phyloP scores from a whole-genome alignment of 108 stramenopile species.

The Bacterosira constricta region DNA sequence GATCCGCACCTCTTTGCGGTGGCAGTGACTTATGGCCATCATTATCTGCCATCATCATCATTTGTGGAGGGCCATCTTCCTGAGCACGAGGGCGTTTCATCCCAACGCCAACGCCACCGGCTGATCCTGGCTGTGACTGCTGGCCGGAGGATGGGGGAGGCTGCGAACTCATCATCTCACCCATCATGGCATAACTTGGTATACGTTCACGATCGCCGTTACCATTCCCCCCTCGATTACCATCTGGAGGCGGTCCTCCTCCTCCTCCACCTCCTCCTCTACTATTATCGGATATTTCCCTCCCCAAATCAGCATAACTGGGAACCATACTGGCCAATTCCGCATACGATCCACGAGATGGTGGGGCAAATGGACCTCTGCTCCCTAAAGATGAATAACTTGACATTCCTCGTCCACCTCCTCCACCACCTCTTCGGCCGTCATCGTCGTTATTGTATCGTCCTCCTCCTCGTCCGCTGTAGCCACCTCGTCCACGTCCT shows the following conservation, averaged over 20 bases:
- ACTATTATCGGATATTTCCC: not conserved
- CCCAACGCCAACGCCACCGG: not conserved
- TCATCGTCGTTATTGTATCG: not conserved
- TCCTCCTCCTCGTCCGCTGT: not conserved
- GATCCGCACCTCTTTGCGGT: no score
- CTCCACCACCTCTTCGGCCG: slow-evolving; percentile 4
- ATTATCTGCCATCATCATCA: no score
- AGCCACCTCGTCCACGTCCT: not conserved
- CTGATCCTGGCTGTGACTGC: not conserved
- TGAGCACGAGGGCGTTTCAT: slow-evolving; percentile 2
- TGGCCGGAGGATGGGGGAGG: not conserved
- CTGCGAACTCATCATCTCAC: slow-evolving; percentile 5
- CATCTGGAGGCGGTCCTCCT: not conserved
- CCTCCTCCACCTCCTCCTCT: not conserved
- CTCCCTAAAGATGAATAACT: not conserved
- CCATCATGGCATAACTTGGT: slow-evolving; percentile 6
- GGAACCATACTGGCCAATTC: not conserved
- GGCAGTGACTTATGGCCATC: no score
- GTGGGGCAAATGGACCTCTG: not conserved
- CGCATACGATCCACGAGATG: not conserved
- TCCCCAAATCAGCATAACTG: slow-evolving; percentile 31
- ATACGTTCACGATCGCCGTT: not conserved
- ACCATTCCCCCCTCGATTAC: not conserved
- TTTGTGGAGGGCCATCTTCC: not conserved
- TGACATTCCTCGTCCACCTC: not conserved